Base-by-base conservation (phyloP, 2,329 filamentous ascomycete genomes). In the Thelonectria rubi region DNA sequence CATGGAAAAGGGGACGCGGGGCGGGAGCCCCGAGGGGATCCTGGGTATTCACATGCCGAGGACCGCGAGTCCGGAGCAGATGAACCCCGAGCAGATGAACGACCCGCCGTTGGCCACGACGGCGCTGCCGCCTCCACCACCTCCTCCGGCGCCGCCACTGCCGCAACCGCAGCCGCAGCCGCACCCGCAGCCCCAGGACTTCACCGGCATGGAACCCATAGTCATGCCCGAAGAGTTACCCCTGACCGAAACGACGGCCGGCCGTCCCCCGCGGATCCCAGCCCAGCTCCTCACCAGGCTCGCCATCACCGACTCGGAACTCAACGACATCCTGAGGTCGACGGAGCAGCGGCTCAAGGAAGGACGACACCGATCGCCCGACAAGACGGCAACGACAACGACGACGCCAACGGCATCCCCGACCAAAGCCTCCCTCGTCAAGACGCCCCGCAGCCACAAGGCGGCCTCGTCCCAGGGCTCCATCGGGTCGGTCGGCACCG, bases 291-390 rank as follows among this genome's bases (percentile, higher is more conserved):
- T 66, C 30, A 51, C 72, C 11, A 63, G 69, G 30, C 64, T 65
- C 2, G 72, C 70, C 3, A 66, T 64, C 18, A 74, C 82, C 0
- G 84, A 86, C 64, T 77, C 79, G 11, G 83, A 83, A 1, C 70
- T 87, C 24, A 76, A 79, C 1, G 76, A 82, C 61, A 87, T 87
- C 26, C 74, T 87, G 32, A 78, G 77, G 45, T 82, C 78, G 34
- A 87, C 84, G 1, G 85, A 86, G 24, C 76, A 81, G 73, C 76
- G 84, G 10, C 76, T 87, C 14, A 75, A 79, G 18, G 77, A 80
- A 3, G 79, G 79, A 3, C 69, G 58, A 10, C 73, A 69, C 18
- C 63, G 58, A 15, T 76, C 76, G 2, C 74, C 75, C 0, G 64
- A 66, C 20, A 77, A 76, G 68, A 75, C 71, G 8, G 59, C 24